Conservation (phyloP, 2,329 filamentous ascomycete species). For the Cryphonectria parasitica region DNA sequence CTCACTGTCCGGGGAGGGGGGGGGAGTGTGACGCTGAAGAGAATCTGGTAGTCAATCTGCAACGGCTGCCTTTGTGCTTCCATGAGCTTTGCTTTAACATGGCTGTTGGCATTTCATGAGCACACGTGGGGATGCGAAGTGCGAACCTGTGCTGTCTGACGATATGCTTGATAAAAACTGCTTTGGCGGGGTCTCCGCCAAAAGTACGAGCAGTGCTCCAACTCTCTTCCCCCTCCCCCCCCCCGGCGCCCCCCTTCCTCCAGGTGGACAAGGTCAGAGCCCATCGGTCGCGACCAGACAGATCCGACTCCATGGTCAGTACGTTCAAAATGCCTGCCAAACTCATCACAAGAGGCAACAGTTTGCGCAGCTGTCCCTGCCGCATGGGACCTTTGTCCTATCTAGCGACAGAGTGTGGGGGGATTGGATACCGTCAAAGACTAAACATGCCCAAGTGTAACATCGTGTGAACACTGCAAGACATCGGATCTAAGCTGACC, state of each 20-base stretch:
- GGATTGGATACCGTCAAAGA: too few relatives aligned
- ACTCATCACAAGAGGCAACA: not conserved
- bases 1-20: not conserved
- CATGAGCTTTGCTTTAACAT: too few relatives aligned
- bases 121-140: not conserved
- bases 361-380: not conserved
- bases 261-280: not conserved
- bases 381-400: too few relatives aligned
- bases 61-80: too few relatives aligned
- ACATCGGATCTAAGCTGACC: not conserved
- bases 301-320: not conserved
- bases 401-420: too few relatives aligned
- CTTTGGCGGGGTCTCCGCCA: too few relatives aligned
- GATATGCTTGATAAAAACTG: not conserved
- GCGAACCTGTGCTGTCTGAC: not conserved
- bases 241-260: too few relatives aligned
- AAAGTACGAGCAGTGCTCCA: not conserved
- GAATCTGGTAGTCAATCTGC: too few relatives aligned
- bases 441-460: not conserved
- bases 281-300: not conserved
- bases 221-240: not conserved
- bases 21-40: not conserved
- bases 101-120: not conserved
- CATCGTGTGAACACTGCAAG: not conserved
- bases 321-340: too few relatives aligned